Percentiles rank a stretch among this genome's conserved stretches.
Conservation (phyloP, 208 protist species). For the Wallacemonas rigidus region DNA sequence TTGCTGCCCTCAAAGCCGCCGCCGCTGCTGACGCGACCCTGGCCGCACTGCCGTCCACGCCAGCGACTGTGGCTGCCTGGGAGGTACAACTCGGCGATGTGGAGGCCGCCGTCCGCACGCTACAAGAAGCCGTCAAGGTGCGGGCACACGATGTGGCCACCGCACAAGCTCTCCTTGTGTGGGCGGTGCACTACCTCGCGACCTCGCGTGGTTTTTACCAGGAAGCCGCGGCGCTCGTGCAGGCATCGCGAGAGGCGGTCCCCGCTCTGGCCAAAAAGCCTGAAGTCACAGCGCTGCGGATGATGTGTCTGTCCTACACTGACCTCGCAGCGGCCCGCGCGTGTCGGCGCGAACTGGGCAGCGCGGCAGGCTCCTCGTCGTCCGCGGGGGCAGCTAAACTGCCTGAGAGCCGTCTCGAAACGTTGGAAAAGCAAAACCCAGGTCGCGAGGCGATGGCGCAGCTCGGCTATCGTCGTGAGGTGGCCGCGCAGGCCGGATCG, state of each 20-base stretch:
- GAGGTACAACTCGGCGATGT: conserved; percentile 50
- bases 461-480: conserved; percentile 62
- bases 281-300: conserved; percentile 54
- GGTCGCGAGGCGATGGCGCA: conserved; percentile 52
- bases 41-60: conserved; percentile 38
- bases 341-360: conserved; percentile 26
- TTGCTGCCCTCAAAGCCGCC: conserved; percentile 37
- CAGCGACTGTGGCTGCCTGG: conserved; percentile 66
- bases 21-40: conserved; percentile 37
- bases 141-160: conserved; percentile 18
- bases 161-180: conserved; percentile 56
- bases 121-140: conserved; percentile 13
- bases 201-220: conserved; percentile 31
- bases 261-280: conserved; percentile 28
- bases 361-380: neutral
- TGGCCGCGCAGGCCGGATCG: conserved; percentile 20
- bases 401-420: conserved; percentile 22
- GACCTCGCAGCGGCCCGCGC: conserved; percentile 43
- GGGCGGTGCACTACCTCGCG: conserved; percentile 65
- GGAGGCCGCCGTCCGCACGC: conserved; percentile 13
- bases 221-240: conserved; percentile 50
- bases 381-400: conserved; percentile 3
- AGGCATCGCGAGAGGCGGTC: conserved; percentile 31
- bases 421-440: conserved; percentile 42
- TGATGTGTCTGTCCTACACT: conserved; percentile 57